These are phyloP conservation scores for Ustilago nuda DNA, from an alignment of 1,284 basidiomycete species.

Conservation along the genomic window DNA sequence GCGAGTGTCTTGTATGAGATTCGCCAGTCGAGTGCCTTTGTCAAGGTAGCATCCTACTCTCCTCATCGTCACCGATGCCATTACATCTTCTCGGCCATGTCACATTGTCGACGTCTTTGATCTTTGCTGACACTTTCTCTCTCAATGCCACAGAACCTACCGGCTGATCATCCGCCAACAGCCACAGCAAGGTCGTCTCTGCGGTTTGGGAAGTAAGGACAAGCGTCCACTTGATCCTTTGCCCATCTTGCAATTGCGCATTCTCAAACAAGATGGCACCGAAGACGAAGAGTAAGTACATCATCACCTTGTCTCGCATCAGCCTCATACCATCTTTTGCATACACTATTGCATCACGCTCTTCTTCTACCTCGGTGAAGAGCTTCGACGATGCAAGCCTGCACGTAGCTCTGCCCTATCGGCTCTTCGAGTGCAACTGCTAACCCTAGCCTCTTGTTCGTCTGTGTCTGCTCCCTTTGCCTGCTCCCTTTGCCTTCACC, in stretches of 20 bases:
- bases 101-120: background rate
- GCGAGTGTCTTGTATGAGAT: background rate
- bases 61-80: background rate
- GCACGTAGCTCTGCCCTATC: no score
- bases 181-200: constrained; percentile 50
- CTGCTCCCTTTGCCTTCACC: background rate
- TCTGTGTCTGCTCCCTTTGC: no score
- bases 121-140: background rate
- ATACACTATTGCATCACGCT: no score
- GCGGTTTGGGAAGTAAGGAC: constrained; percentile 56
- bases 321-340: no score
- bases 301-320: background rate
- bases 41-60: background rate
- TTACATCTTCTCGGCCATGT: background rate
- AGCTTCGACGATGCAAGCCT: background rate
- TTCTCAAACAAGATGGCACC: constrained; percentile 31
- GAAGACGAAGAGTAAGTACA: constrained; percentile 52
- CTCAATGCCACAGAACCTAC: constrained; percentile 26
- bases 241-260: constrained; percentile 54
- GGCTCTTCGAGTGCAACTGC: no score
- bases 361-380: background rate
- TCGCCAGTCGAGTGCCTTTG: background rate
- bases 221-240: constrained; percentile 55
- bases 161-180: constrained; percentile 50
- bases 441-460: no score